Evolutionary conservation across 1,139 yeast species (phyloP), one percentile per base, ranked within the genome.

Genomic region (Geotrichum restrictum): DNA sequence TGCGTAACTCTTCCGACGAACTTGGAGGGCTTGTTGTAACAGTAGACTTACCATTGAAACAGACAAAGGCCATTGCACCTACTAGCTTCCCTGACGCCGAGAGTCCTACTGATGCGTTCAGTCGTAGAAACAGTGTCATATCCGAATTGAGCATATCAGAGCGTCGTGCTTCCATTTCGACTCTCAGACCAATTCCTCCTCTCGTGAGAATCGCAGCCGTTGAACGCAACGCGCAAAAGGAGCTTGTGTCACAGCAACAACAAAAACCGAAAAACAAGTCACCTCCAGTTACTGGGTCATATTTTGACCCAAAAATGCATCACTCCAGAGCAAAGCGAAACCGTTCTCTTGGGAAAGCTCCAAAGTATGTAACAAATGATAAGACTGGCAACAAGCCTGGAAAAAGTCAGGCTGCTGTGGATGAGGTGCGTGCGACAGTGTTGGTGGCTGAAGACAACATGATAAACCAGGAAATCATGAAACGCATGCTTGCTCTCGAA

Each of bases 391-490:
- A 24, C 29, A n/a, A n/a, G 37, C 5, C 18, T 8, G 18, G 18
- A 8, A 34, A 34, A 34, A n/a, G 19, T 32, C 16, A 5, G 19
- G 37, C 37, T 13, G 19, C 37, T 13, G 37, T 16, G 8, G 18
- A 34, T 4, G 37, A 7, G 10, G 37, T 34, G 14, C 45, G 32
- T 11, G 47, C 44, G 11, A 52, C 75, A 48, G 82, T 93, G 21
- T 74, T 93, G 54, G 93, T 93, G n/a, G 98, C 96, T 0, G 98
- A 93, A 64, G 98, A 93, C 66, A 93, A 93, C 62, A 73, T 78
- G 60, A 95, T 93, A 13, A 91, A 93, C 65, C 97, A 89, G 67
- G 95, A 88, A 66, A 96, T 93, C 33, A 85, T 89, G 61, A 82
- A 79, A 62, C 73, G 96, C 55, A 88, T 91, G 96, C 74, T 93